Evolutionary conservation across 257 asterid species (phyloP), one percentile per base, ranked within the genome.

Genomic region (Galeopsis tetrahit): DNA sequence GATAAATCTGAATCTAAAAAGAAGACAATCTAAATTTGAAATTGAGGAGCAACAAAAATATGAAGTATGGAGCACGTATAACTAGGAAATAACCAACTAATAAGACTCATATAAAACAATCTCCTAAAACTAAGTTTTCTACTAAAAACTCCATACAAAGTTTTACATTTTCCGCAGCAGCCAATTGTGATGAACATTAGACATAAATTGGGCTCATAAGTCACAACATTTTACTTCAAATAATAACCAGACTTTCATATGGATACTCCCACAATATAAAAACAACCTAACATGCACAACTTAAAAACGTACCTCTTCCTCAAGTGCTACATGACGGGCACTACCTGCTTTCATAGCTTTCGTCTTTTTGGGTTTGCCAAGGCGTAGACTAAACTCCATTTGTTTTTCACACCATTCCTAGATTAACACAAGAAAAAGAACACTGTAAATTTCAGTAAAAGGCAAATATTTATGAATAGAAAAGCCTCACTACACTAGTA

Each of bases 331-430:
- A 69, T 93, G 98, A 40, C 98, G 95, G 43, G 87, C 95, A 78
- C 73, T 80, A 42, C 98, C 98, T 58, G 86, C 91, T 85, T 82
- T 71, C 98, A 93, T 93, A 70, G 97, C 97, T 83, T 88, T 78
- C 56, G 82, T 88, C 69, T 61, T 79, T 69, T 82, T 76, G 11
- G 85, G 91, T 80, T 66, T 89, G 21, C 96, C 96, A 34, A 69
- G 32, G 58, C 66, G 78, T 43, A 93, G 83, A 60, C 57, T 68
- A 72, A 75, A 89, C 75, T 89, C 98, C 83, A 82, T 89, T 73
- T 88, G 92, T 58, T 93, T 93, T 80, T 91, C 97, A 77, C 98
- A 93, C 98, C 98, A 93, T 81, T 93, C 98, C 98, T 93, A 77
- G 2, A 78, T 33, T 14, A 52, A 40, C 55, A 38, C 21, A 14